Conservation (phyloP, 2,329 filamentous ascomycete species). For the Apiospora kogelbergensis region DNA sequence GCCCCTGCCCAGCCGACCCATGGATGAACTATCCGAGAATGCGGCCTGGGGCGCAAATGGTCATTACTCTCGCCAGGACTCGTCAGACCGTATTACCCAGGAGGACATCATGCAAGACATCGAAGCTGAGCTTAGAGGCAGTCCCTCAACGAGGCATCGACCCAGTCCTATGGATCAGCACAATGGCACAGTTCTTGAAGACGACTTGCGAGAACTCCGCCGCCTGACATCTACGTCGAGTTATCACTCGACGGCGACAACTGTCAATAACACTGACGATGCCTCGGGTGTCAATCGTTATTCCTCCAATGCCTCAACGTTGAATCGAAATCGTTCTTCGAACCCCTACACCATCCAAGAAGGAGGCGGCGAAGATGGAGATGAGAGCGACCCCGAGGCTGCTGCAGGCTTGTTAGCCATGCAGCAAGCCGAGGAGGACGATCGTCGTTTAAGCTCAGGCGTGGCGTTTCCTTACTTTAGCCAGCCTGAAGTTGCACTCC, state of each 20-base stretch:
- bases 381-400: constrained; percentile 87
- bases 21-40: constrained; percentile 41
- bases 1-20: constrained; percentile 55
- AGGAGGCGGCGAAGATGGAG: constrained; percentile 48
- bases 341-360: constrained; percentile 26
- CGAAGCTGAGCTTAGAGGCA: constrained; percentile 50
- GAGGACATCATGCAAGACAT: constrained; percentile 60
- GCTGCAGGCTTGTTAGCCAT: constrained; percentile 82
- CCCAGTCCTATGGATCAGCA: constrained; percentile 33
- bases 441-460: constrained; percentile 56
- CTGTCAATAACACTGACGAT: constrained; percentile 36
- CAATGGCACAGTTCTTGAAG: constrained; percentile 48
- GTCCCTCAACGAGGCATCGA: constrained; percentile 39
- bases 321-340: constrained; percentile 36
- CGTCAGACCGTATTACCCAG: constrained; percentile 43
- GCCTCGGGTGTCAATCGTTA: constrained; percentile 38
- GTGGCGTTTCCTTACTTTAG: constrained; percentile 49
- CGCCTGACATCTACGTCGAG: constrained; percentile 35
- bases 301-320: constrained; percentile 41
- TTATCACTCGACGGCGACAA: constrained; percentile 52
- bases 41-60: constrained; percentile 42
- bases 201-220: constrained; percentile 46
- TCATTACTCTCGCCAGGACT: constrained; percentile 25
- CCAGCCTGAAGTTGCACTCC: constrained; percentile 36
- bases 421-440: constrained; percentile 79